Evolutionary conservation across 73 alveolate species (phyloP).

Genomic region (Tetrahymena malaccensis): DNA sequence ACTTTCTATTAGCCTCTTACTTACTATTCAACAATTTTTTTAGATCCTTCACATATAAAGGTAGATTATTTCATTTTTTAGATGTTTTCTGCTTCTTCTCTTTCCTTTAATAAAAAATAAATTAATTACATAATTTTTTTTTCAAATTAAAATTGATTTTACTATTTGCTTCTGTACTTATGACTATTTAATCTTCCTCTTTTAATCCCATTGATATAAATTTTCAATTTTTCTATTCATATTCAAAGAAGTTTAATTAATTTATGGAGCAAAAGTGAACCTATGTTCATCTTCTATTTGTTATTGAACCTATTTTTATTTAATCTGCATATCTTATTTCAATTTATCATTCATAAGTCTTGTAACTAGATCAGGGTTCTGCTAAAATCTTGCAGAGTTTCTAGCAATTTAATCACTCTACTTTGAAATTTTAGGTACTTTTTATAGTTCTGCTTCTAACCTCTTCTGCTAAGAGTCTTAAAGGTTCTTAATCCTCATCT

Average conservation of each 20-base stretch:
- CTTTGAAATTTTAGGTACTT: neutral
- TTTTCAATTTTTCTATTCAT: neutral
- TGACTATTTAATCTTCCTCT: neutral
- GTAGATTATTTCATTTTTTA: neutral
- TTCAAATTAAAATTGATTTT: neutral
- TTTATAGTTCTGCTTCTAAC: neutral
- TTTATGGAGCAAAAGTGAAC: neutral
- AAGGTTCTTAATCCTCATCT: neutral
- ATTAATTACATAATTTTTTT: no score
- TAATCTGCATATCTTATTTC: neutral
- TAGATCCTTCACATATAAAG: neutral
- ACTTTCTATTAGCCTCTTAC: neutral
- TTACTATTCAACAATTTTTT: neutral
- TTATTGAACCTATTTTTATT: neutral
- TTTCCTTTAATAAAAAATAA: no score
- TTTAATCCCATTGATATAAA: neutral
- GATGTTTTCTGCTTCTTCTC: neutral
- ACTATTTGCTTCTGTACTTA: neutral
- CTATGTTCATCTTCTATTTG: neutral
- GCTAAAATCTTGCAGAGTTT: neutral
- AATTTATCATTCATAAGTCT: neutral
- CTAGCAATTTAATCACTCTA: neutral
- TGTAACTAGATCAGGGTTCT: neutral
- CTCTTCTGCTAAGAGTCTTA: neutral
- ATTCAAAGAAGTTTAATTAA: neutral